These are phyloP conservation scores for Anthoceros angustus DNA, from an alignment of 225 moss, liverwort and hornwort species.

Conservation along the genomic window DNA sequence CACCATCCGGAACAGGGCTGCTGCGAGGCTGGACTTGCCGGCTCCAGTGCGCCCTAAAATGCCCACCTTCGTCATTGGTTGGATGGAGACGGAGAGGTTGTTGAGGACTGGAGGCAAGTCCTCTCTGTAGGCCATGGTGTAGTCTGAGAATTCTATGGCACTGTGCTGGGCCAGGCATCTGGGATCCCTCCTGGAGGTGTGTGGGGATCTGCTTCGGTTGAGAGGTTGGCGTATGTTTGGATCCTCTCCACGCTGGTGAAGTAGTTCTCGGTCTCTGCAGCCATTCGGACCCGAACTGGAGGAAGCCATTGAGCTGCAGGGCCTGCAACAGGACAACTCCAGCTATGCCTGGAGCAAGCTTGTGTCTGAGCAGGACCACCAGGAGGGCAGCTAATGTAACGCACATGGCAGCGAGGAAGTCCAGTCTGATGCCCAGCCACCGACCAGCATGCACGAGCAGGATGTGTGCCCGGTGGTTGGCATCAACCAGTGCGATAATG, in stretches of 20 bases:
- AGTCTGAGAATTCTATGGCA: conserved; percentile 43
- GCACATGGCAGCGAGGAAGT: conserved; percentile 54
- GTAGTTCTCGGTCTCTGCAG: conserved; percentile 2
- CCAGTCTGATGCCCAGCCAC: conserved; percentile 78
- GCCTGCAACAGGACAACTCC: conserved; percentile 76
- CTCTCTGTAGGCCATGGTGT: conserved; percentile 50
- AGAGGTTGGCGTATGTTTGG: conserved; percentile 38
- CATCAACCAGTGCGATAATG: conserved; percentile 52
- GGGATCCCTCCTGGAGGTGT: conserved; percentile 4
- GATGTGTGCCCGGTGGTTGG: conserved; percentile 60
- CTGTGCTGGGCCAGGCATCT: conserved; percentile 40
- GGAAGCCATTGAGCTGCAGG: conserved; percentile 81
- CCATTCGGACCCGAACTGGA: conserved; percentile 27
- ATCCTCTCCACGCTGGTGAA: conserved; percentile 66
- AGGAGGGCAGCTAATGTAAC: conserved; percentile 40
- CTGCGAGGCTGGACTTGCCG: conserved; percentile 57
- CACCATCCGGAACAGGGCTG: conserved; percentile 61
- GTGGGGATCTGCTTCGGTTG: background rate
- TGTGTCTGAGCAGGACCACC: conserved; percentile 45
- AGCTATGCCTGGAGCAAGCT: conserved; percentile 40
- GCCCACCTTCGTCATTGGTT: conserved; percentile 46
- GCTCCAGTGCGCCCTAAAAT: conserved; percentile 61
- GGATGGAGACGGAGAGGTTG: conserved; percentile 30
- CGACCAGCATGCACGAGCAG: conserved; percentile 50
- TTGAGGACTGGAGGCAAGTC: conserved; percentile 51